Conservation (phyloP, 129 eudicot species). For the Pittosporum tobira region DNA sequence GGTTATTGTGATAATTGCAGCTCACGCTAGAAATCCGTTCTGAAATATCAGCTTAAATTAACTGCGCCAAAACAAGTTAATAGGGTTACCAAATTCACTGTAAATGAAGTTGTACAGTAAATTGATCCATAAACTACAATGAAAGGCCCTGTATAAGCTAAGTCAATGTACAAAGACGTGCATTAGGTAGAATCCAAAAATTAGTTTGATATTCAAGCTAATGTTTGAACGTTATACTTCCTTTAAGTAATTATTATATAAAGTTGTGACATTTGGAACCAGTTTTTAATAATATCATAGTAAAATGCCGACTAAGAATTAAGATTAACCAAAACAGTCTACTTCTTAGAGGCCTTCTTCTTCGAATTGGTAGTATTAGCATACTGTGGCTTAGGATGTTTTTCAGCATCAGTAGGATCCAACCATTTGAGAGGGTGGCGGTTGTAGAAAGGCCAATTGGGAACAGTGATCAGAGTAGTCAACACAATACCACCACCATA, state of each 20-base stretch:
- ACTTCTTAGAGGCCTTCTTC: slow-evolving; percentile 64
- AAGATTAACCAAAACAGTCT: slow-evolving; percentile 18
- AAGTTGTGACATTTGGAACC: background rate
- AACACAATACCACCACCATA: slow-evolving; percentile 64
- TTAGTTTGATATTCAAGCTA: too few species aligned
- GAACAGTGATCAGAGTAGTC: slow-evolving; percentile 58
- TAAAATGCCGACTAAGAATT: slow-evolving; percentile 7
- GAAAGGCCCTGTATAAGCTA: too few species aligned
- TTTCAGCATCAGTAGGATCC: slow-evolving; percentile 68
- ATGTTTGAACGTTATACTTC: background rate
- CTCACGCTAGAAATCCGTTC: too few species aligned
- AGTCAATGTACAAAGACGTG: too few species aligned
- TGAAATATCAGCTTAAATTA: too few species aligned
- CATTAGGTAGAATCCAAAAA: too few species aligned
- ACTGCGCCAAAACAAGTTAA: too few species aligned
- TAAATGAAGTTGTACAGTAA: too few species aligned
- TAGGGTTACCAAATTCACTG: too few species aligned
- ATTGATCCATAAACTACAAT: too few species aligned
- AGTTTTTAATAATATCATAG: background rate
- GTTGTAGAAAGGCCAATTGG: slow-evolving; percentile 81
- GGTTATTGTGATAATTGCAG: too few species aligned
- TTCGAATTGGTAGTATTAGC: slow-evolving; percentile 31
- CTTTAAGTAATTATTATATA: background rate
- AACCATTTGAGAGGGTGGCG: slow-evolving; percentile 82
- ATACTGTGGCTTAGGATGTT: slow-evolving; percentile 68